A percentile compares a stretch with the other conserved stretches of the same genome.
These are phyloP conservation scores for Intubia oerlemansii DNA, from an alignment of 2,329 filamentous ascomycete species.

Conservation along the genomic window DNA sequence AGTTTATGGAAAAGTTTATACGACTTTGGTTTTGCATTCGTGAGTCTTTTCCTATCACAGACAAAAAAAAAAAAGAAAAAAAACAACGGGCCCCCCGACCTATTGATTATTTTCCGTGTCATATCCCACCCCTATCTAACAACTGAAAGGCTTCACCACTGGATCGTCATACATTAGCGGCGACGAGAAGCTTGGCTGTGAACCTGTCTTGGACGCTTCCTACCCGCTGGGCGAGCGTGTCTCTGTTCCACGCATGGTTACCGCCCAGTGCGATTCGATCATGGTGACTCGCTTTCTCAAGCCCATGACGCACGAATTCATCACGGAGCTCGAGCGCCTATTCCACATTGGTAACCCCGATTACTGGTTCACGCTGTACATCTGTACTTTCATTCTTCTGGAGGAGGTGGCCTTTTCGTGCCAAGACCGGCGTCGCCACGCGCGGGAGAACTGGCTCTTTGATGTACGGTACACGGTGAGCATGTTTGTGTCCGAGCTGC, in stretches of 20 bases:
- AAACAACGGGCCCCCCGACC: too few relatives aligned
- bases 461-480: slow-evolving; percentile 15
- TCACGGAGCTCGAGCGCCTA: slow-evolving; percentile 15
- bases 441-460: slow-evolving; percentile 14
- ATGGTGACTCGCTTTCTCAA: slow-evolving; percentile 16
- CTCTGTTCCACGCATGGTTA: slow-evolving; percentile 21
- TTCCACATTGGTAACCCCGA: slow-evolving; percentile 14
- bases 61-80: too few relatives aligned
- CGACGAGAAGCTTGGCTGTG: slow-evolving; percentile 19
- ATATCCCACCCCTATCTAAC: not conserved
- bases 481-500: slow-evolving; percentile 20
- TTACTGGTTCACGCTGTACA: slow-evolving; percentile 17
- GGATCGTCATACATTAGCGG: slow-evolving; percentile 22
- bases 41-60: slow-evolving; percentile 12
- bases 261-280: slow-evolving; percentile 24
- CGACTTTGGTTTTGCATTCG: slow-evolving; percentile 24
- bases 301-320: slow-evolving; percentile 14
- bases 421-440: slow-evolving; percentile 21
- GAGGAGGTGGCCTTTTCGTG: slow-evolving; percentile 19
- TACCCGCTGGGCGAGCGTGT: slow-evolving; percentile 17
- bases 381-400: slow-evolving; percentile 20
- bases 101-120: too few relatives aligned
- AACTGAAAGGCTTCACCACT: slow-evolving; percentile 20
- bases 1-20: slow-evolving; percentile 20
- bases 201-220: slow-evolving; percentile 14